Evolutionary conservation across 1,284 basidiomycete genomes (phyloP), one percentile per base, ranked within the genome.

Genomic region (Cutaneotrichosporon mucoides): DNA sequence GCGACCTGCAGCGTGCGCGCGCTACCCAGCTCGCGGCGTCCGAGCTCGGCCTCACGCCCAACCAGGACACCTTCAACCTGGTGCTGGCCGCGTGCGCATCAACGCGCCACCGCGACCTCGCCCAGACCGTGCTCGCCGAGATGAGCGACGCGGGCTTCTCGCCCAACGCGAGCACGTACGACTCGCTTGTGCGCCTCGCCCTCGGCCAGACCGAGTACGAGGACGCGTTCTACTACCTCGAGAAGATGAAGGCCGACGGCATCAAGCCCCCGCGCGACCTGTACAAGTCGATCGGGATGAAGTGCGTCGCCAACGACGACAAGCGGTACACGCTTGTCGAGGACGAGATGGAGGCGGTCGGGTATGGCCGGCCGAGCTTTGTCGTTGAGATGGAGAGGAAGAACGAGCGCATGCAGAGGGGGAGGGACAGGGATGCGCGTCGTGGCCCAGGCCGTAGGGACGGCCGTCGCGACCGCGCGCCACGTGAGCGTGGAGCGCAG

Each of bases 191-290:
- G 62, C 66, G 79, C 12, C 82, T 92, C 3, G 87, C 85, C 69
- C 80, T 91, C 16, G 85, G 85, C 1, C 87, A 89, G 68, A 72
- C 82, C 11, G 81, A 79, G 3, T 93, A 91, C 75, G 90, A 92
- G 70, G 88, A 90, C 67, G 89, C 90, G 0, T 93, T 93, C 79
- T 87, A 85, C 75, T 91, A 89, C 73, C 82, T 93, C 37, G 90
- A 92, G 72, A 87, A 90, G 79, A 89, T 90, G 87, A 92, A 92
- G 75, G 76, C 80, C 0, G 82, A 81, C 50, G 81, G 81, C 12
- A 79, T 84, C 71, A 72, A 80, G 40, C 89, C 90, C 2, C 74
- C 84, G 1, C 67, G 72, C 42, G 66, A 68, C 1, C 75, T 86
- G n/a, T 93, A 92, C 76, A 80, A 83, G 40, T 76, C 79, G 0